A percentile compares a stretch with the other conserved stretches of the same genome.
Evolutionary conservation across 2,329 filamentous ascomycete species (phyloP).

Genomic region (Aquanectria penicillioides): DNA sequence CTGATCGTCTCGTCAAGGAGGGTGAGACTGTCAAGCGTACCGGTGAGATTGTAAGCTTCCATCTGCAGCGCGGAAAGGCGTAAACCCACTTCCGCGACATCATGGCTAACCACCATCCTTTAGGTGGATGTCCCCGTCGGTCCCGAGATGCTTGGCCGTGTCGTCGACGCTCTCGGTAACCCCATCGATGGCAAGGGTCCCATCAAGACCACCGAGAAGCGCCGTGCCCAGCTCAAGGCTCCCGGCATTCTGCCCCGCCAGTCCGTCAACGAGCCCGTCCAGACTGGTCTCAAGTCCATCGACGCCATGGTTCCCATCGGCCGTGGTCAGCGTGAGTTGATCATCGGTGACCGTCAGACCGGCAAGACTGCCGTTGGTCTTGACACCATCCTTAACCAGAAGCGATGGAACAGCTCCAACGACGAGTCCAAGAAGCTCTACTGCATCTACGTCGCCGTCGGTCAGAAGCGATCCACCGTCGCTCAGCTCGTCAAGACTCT

Average conservation of each 20-base stretch:
- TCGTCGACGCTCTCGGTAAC: constrained; percentile 98
- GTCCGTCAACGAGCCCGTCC: constrained; percentile 98
- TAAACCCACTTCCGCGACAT: background rate
- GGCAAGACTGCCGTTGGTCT: constrained; percentile 99
- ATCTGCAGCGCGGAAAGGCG: no score
- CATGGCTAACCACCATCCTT: constrained; percentile 1
- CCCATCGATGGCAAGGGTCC: constrained; percentile 99
- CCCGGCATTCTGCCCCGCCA: constrained; percentile 96
- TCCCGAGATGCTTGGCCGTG: constrained; percentile 92
- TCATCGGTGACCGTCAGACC: constrained; percentile 99
- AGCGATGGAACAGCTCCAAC: constrained; percentile 88
- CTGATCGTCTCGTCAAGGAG: constrained; percentile 99
- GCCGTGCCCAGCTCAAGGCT: constrained; percentile 98
- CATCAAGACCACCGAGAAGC: constrained; percentile 88
- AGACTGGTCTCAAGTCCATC: constrained; percentile 99
- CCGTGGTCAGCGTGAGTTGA: constrained; percentile 99
- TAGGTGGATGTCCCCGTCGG: constrained; percentile 98
- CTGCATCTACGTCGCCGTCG: constrained; percentile 98
- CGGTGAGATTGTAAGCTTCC: constrained; percentile 88
- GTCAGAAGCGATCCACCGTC: constrained; percentile 99
- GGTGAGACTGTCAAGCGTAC: constrained; percentile 99
- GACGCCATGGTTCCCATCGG: constrained; percentile 99
- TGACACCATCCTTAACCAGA: constrained; percentile 99
- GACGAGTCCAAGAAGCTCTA: constrained; percentile 99
- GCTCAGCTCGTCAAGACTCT: constrained; percentile 99